Base-by-base conservation (phyloP, 768 basidiomycete genomes). In the Boletus pseudo-olivaceus region DNA sequence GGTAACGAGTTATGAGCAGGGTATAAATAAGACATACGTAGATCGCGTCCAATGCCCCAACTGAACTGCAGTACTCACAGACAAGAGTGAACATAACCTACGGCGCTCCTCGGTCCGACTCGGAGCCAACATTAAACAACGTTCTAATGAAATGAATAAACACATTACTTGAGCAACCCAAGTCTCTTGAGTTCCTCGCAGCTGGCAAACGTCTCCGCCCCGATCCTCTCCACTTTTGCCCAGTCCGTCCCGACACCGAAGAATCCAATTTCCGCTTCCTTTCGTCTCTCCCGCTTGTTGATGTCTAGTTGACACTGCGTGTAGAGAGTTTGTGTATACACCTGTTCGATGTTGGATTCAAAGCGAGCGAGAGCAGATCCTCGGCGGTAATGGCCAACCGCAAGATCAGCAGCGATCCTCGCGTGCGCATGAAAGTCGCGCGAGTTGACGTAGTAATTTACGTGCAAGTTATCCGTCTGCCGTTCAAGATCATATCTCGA, bases 181-280 rank as follows among this genome's bases (percentile, higher is more conserved):
- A 88, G 66, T 66, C 75, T 71, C 70, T 76, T 84, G 65, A 95
- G 73, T 71, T 85, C 84, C 56, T 93, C 89, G 66, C 95, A 98
- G 62, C 82, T 85, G 55, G 79, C 78, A 44, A 93, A 77, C 35
- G 76, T 79, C 75, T 94, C 88, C 30, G 71, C 72, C 47, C 88
- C 81, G 49, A 97, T 87, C 60, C 73, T 70, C 67, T 78, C 76
- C 54, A 98, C 88, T 72, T 91, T 90, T 32, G 93, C 87, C 89
- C 90, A 93, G 67, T 98, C 90, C 11, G 93, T 90, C 30, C 93
- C 91, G 50, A 97, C 75, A 6, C 95, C 96, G 68, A 98, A 94
- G 57, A 97, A 70, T 5, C 96, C 96, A 37, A 90, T 71, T 62
- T 93, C 87, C 9, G 81, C 78, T 49, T 94, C 87, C 65, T 87